phyloP scores from a whole-genome alignment of 2,329 filamentous ascomycete species.

The Fusarium annulatum region DNA sequence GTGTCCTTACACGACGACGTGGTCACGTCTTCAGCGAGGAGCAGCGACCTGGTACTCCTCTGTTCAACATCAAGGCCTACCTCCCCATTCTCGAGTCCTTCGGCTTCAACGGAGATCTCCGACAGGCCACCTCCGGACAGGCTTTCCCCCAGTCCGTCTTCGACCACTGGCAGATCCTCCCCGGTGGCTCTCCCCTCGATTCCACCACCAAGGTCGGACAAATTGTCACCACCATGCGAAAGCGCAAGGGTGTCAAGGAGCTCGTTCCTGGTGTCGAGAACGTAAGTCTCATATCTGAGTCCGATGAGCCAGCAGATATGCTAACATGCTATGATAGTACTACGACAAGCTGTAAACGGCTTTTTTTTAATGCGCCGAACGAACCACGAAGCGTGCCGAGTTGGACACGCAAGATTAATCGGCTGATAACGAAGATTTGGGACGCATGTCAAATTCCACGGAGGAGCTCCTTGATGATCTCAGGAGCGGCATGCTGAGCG shows the following conservation, averaged over 20 bases:
- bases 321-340: slow-evolving; percentile 69
- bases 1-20: slow-evolving; percentile 96
- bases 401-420: slow-evolving; percentile 56
- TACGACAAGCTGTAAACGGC: slow-evolving; percentile 95
- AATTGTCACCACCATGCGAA: slow-evolving; percentile 90
- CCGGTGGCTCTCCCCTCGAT: slow-evolving; percentile 93
- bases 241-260: slow-evolving; percentile 99
- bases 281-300: slow-evolving; percentile 70
- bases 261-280: slow-evolving; percentile 93
- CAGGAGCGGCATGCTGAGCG: slow-evolving; percentile 47
- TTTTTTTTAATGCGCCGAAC: slow-evolving; percentile 56
- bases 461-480: slow-evolving; percentile 42
- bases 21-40: slow-evolving; percentile 99
- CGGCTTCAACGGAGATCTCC: slow-evolving; percentile 98
- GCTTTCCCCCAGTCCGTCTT: slow-evolving; percentile 99
- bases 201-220: slow-evolving; percentile 81
- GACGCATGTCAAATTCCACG: slow-evolving; percentile 44
- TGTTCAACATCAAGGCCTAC: slow-evolving; percentile 99
- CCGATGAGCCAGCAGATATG: background rate
- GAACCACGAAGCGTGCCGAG: slow-evolving; percentile 58
- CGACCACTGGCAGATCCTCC: slow-evolving; percentile 97
- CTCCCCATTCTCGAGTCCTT: slow-evolving; percentile 97
- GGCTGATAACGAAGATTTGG: slow-evolving; percentile 50
- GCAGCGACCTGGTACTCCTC: slow-evolving; percentile 97
- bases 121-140: slow-evolving; percentile 92